Conservation (phyloP, 306 rosid genomes). For the Parietaria judaica region DNA sequence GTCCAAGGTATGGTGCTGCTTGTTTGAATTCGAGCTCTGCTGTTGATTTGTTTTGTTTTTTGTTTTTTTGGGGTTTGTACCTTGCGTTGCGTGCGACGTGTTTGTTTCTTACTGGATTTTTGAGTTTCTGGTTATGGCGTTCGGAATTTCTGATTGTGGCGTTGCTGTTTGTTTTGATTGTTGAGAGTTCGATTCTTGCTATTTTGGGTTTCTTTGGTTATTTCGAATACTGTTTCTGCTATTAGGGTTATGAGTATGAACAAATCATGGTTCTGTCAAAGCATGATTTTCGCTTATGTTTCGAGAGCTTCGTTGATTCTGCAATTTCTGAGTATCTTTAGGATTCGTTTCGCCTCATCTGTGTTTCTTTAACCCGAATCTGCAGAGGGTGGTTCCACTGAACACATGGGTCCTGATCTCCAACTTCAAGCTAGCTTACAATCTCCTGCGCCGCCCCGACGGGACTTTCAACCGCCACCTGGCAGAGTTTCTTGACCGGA, state of each 20-base stretch:
- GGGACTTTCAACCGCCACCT: constrained; percentile 93
- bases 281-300: neutral
- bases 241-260: neutral
- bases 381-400: constrained; percentile 85
- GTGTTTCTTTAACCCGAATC: neutral
- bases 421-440: constrained; percentile 87
- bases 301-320: too few relatives aligned
- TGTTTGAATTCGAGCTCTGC: neutral
- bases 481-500: constrained; percentile 91
- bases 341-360: too few relatives aligned
- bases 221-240: neutral
- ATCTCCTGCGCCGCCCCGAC: constrained; percentile 95
- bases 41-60: neutral
- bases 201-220: neutral
- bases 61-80: neutral
- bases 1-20: constrained; percentile 40
- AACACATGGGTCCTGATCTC: constrained; percentile 99
- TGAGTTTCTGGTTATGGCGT: constrained; percentile 6
- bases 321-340: too few relatives aligned
- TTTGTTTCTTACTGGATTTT: constrained; percentile 2
- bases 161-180: constrained; percentile 5
- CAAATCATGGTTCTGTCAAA: neutral
- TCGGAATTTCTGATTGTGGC: neutral
- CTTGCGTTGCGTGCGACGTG: neutral
- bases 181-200: neutral